A percentile compares a stretch with the other conserved stretches of the same genome.
Conservation (phyloP, 805 yeast species). For the Torulaspora quercuum region DNA sequence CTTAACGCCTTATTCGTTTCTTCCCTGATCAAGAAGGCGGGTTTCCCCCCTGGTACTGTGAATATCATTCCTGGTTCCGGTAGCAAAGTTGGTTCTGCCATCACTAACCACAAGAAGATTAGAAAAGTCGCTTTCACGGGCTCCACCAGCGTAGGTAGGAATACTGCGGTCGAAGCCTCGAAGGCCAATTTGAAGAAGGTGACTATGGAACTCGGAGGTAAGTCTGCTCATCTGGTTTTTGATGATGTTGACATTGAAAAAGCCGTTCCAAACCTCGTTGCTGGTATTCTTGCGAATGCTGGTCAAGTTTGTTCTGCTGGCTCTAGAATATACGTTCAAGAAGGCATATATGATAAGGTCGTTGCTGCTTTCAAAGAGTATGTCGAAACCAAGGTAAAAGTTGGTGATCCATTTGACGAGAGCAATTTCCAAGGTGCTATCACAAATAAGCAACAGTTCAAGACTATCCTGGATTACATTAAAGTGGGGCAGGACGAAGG, state of each 20-base stretch:
- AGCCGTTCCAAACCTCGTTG: constrained; percentile 50
- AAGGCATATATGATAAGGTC: constrained; percentile 62
- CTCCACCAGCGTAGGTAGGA: constrained; percentile 71
- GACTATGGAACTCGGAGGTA: constrained; percentile 80
- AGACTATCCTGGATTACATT: constrained; percentile 64
- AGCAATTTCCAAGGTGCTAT: constrained; percentile 74
- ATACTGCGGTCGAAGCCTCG: constrained; percentile 66
- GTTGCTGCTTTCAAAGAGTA: constrained; percentile 55
- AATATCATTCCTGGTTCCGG: constrained; percentile 76
- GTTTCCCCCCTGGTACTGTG: constrained; percentile 72
- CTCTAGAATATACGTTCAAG: constrained; percentile 74
- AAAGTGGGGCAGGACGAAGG: constrained; percentile 65
- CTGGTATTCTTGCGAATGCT: constrained; percentile 73
- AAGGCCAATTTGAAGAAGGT: constrained; percentile 72
- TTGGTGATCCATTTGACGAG: constrained; percentile 73
- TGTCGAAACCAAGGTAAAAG: constrained; percentile 53
- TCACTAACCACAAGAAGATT: constrained; percentile 63
- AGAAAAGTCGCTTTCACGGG: constrained; percentile 81
- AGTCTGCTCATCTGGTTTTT: constrained; percentile 73
- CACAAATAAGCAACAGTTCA: constrained; percentile 64
- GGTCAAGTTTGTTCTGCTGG: constrained; percentile 86
- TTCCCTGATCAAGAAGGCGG: constrained; percentile 59
- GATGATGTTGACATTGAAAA: constrained; percentile 59
- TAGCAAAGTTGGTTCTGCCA: constrained; percentile 66
- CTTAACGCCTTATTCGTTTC: constrained; percentile 66